Evolutionary conservation across 176 grass and related monocot genomes (phyloP).

Genomic region (Aegilops longissima): DNA sequence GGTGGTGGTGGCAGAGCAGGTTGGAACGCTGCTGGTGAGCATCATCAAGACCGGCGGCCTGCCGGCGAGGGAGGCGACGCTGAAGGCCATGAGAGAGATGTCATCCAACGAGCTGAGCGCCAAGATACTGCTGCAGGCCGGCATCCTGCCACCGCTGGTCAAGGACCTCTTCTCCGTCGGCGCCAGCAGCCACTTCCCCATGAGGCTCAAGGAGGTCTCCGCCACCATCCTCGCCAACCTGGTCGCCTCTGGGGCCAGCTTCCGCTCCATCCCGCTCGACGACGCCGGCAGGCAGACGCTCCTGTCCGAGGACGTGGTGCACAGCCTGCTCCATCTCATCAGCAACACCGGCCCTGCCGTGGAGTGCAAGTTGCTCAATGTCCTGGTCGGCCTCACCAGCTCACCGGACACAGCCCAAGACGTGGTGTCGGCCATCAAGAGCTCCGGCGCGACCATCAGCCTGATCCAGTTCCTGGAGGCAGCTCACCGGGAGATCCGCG

Average conservation of each 20-base stretch:
- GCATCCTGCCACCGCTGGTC: constrained; percentile 75
- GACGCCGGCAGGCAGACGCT: constrained; percentile 45
- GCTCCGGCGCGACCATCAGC: constrained; percentile 80
- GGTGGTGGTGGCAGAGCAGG: constrained; percentile 60
- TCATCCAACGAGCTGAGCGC: constrained; percentile 71
- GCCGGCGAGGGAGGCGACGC: constrained; percentile 62
- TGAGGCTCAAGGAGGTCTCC: constrained; percentile 75
- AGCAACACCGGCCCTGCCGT: constrained; percentile 74
- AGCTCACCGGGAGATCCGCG: constrained; percentile 64
- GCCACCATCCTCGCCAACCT: constrained; percentile 77
- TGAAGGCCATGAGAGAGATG: constrained; percentile 71
- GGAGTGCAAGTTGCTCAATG: constrained; percentile 65
- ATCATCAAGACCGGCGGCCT: constrained; percentile 50
- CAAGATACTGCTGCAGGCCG: constrained; percentile 54
- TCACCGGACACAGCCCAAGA: constrained; percentile 41
- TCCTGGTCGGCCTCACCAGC: constrained; percentile 72
- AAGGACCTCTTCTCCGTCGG: constrained; percentile 66
- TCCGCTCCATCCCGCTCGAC: constrained; percentile 50
- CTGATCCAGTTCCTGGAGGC: constrained; percentile 90
- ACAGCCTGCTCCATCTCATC: constrained; percentile 79
- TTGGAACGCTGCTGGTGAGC: constrained; percentile 53
- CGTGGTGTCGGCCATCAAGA: constrained; percentile 62
- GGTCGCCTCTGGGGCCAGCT: constrained; percentile 39
- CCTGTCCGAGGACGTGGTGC: constrained; percentile 65
- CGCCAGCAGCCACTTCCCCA: constrained; percentile 48